Conservation (phyloP, 345 rosid species). For the Barbarea vulgaris region DNA sequence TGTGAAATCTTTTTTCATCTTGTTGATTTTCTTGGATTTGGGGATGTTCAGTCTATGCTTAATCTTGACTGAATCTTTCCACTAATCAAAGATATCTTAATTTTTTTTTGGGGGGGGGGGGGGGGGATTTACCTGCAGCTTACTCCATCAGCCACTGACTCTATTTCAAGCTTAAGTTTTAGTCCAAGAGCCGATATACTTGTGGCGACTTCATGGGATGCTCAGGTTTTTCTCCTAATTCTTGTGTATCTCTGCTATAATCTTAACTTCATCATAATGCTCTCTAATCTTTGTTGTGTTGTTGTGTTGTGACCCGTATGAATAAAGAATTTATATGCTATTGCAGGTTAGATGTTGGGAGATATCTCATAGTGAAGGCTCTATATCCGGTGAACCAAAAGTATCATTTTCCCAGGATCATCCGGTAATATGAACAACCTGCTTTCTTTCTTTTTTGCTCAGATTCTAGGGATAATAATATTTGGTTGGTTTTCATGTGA, state of each 20-base stretch:
- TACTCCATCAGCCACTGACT: slow-evolving; percentile 74
- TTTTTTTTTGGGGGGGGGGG: too few species aligned
- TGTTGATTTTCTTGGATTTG: background rate
- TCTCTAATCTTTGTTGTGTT: background rate
- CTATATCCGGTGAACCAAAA: slow-evolving; percentile 60
- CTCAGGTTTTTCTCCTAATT: slow-evolving; percentile 60
- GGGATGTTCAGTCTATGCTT: background rate
- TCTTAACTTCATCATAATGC: too few species aligned
- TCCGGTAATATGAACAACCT: slow-evolving; percentile 58
- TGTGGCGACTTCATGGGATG: slow-evolving; percentile 94
- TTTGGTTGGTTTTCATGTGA: background rate
- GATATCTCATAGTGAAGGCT: slow-evolving; percentile 58
- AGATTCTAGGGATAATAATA: background rate
- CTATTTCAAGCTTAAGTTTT: slow-evolving; percentile 83
- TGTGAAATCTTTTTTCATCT: background rate
- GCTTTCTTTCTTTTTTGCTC: background rate
- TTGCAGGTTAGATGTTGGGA: slow-evolving; percentile 93
- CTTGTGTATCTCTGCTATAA: background rate
- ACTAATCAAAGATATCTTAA: background rate
- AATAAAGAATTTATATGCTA: too few species aligned
- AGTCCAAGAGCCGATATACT: slow-evolving; percentile 85
- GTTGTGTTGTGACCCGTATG: too few species aligned
- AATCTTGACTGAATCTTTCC: background rate
- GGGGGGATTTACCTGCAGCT: slow-evolving; percentile 61
- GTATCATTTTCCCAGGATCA: slow-evolving; percentile 83